Conservation (phyloP, 306 rosid species). For the Potentilla sterilis region DNA sequence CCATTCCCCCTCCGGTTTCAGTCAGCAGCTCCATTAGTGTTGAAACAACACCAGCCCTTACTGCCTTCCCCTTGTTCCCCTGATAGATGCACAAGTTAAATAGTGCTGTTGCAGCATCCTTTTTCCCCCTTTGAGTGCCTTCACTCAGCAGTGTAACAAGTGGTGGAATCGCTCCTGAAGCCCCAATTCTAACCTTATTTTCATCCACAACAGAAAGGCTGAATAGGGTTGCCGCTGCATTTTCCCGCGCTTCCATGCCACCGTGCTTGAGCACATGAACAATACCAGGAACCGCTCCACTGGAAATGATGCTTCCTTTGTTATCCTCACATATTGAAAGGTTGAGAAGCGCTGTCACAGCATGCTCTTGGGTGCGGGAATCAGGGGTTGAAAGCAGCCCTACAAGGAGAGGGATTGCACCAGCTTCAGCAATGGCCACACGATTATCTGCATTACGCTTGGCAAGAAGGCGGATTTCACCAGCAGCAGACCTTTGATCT, state of each 20-base stretch:
- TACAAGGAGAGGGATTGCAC: slow-evolving; percentile 91
- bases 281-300: slow-evolving; percentile 90
- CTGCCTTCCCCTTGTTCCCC: slow-evolving; percentile 95
- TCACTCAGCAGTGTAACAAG: slow-evolving; percentile 76
- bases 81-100: slow-evolving; percentile 94
- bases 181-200: slow-evolving; percentile 81
- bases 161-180: slow-evolving; percentile 91
- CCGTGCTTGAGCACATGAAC: slow-evolving; percentile 89
- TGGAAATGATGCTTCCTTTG: slow-evolving; percentile 78
- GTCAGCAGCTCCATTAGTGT: slow-evolving; percentile 82
- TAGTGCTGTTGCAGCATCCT: slow-evolving; percentile 97
- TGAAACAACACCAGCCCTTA: slow-evolving; percentile 91
- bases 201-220: slow-evolving; percentile 97
- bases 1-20: slow-evolving; percentile 87
- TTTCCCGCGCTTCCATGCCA: slow-evolving; percentile 99
- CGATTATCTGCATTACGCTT: slow-evolving; percentile 97
- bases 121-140: slow-evolving; percentile 97
- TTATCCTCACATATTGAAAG: slow-evolving; percentile 91
- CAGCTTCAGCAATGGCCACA: slow-evolving; percentile 97
- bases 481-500: slow-evolving; percentile 85
- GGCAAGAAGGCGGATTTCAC: slow-evolving; percentile 97
- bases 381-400: slow-evolving; percentile 71
- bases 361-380: slow-evolving; percentile 96
- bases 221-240: slow-evolving; percentile 97
- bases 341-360: slow-evolving; percentile 95